Conservation (phyloP, 345 rosid species). For the Sonneratia caseolaris region DNA sequence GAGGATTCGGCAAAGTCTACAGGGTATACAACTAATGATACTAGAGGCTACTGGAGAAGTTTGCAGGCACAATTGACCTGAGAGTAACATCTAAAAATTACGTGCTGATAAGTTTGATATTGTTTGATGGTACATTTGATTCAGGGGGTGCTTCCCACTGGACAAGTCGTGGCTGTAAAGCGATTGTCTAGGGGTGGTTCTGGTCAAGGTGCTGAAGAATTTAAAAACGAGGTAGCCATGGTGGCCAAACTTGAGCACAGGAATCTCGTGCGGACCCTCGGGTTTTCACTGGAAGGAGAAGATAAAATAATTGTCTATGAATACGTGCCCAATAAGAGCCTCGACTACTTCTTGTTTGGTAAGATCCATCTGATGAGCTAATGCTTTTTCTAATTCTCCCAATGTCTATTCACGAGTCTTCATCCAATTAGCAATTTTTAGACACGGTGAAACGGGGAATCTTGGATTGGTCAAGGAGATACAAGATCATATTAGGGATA, state of each 20-base stretch:
- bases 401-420: not conserved
- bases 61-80: too few species aligned
- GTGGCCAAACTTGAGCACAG: constrained; percentile 40
- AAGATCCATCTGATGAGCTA: not conserved
- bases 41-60: too few species aligned
- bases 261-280: constrained; percentile 34
- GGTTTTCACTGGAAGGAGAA: constrained; percentile 32
- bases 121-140: too few species aligned
- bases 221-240: constrained; percentile 33
- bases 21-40: too few species aligned
- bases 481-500: constrained; percentile 11
- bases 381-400: not conserved
- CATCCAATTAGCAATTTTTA: not conserved
- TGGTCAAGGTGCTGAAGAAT: constrained; percentile 26
- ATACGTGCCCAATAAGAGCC: constrained; percentile 36
- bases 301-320: constrained; percentile 48
- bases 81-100: too few species aligned
- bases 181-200: constrained; percentile 24
- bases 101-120: too few species aligned
- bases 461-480: constrained; percentile 16
- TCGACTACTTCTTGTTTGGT: constrained; percentile 8
- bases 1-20: constrained; percentile 35
- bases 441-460: constrained; percentile 2
- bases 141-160: constrained; percentile 31
- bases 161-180: constrained; percentile 33